These are phyloP conservation scores for Sporobolomyces pararoseus DNA, from an alignment of 768 basidiomycete genomes.

Conservation along the genomic window DNA sequence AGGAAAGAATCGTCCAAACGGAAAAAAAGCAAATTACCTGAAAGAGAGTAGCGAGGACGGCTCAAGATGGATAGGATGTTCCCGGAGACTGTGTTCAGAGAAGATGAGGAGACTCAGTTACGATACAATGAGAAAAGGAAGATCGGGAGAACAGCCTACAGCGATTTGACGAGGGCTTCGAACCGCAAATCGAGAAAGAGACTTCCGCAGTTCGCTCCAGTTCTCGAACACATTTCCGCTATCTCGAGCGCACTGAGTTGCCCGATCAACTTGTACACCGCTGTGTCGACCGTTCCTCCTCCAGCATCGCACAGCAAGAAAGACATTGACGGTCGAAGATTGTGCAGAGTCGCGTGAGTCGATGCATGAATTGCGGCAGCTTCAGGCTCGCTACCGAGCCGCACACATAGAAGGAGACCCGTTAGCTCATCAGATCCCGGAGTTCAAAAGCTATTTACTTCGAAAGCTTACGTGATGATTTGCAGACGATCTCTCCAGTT, in stretches of 20 bases:
- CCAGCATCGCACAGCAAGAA: constrained; percentile 90
- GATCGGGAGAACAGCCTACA: constrained; percentile 11
- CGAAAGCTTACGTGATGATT: constrained; percentile 71
- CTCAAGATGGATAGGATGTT: constrained; percentile 81
- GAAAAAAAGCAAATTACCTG: not conserved
- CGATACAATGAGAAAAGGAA: no score
- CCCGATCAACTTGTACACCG: constrained; percentile 66
- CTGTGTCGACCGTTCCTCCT: constrained; percentile 67
- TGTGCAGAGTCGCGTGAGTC: constrained; percentile 71
- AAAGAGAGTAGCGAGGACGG: constrained; percentile 55
- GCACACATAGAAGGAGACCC: no score
- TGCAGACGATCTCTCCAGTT: constrained; percentile 74
- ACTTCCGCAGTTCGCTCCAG: constrained; percentile 80
- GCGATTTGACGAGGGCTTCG: constrained; percentile 68
- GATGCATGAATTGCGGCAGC: constrained; percentile 90
- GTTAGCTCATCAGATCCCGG: not conserved
- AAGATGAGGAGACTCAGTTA: not conserved
- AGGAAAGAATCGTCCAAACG: not conserved
- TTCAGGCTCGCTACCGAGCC: constrained; percentile 59
- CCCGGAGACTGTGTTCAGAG: constrained; percentile 59
- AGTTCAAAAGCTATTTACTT: no score
- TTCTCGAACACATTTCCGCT: constrained; percentile 81
- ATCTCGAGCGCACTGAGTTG: constrained; percentile 75
- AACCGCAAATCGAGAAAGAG: constrained; percentile 83
- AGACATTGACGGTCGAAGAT: constrained; percentile 71